Conservation (phyloP, 2,329 filamentous ascomycete species). For the Aaosphaeria arxii region DNA sequence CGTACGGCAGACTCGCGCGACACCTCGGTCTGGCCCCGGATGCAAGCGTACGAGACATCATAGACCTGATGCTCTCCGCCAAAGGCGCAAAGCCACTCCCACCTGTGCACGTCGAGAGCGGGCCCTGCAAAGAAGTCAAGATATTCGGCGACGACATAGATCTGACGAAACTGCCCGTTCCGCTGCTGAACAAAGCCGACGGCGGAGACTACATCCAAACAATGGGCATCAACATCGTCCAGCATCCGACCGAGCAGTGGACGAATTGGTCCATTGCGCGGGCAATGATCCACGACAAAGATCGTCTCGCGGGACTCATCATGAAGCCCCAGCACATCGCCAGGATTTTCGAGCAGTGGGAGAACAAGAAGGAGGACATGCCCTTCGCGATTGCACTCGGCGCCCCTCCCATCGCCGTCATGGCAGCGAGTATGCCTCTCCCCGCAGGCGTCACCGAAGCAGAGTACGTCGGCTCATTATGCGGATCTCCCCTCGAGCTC, state of each 20-base stretch:
- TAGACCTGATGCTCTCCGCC: conserved; percentile 9
- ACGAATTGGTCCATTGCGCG: conserved; percentile 48
- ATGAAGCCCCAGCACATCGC: conserved; percentile 48
- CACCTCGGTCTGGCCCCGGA: neutral
- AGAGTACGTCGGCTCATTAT: conserved; percentile 49
- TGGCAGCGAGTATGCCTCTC: conserved; percentile 37
- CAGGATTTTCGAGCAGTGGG: conserved; percentile 48
- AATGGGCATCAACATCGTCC: conserved; percentile 49
- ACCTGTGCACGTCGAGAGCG: conserved; percentile 16
- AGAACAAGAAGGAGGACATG: conserved; percentile 44
- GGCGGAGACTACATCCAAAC: conserved; percentile 53
- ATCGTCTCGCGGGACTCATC: conserved; percentile 42
- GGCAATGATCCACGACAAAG: conserved; percentile 48
- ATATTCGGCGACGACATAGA: conserved; percentile 42
- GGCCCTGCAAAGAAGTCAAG: conserved; percentile 44
- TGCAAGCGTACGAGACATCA: neutral
- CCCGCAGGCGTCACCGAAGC: conserved; percentile 49
- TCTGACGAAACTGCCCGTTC: conserved; percentile 35
- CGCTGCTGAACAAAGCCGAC: conserved; percentile 43
- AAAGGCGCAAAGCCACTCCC: conserved; percentile 1
- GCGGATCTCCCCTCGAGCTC: conserved; percentile 45
- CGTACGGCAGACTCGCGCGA: conserved; percentile 5
- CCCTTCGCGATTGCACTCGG: conserved; percentile 47
- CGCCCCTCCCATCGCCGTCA: conserved; percentile 49
- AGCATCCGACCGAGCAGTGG: conserved; percentile 46